Evolutionary conservation across 2,329 filamentous ascomycete species (phyloP).

Genomic region (Ilyonectria mors-panacis): DNA sequence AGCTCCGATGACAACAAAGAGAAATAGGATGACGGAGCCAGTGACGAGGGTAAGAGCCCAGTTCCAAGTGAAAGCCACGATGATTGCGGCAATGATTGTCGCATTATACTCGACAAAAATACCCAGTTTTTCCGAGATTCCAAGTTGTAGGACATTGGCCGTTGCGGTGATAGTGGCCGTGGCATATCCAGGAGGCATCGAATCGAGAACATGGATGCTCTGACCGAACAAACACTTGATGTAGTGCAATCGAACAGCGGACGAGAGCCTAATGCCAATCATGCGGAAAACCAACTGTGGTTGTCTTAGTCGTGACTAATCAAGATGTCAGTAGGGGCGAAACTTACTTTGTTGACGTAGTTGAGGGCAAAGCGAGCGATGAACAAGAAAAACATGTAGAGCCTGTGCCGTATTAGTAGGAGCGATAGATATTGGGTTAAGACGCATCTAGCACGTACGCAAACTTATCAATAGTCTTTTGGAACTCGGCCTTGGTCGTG

Average conservation of each 20-base stretch:
- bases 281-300: constrained; percentile 71
- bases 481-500: constrained; percentile 57
- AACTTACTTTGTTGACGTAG: constrained; percentile 70
- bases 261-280: constrained; percentile 74
- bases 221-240: constrained; percentile 75
- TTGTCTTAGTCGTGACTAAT: background rate
- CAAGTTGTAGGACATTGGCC: constrained; percentile 75
- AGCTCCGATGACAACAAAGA: constrained; percentile 62
- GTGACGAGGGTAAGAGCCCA: constrained; percentile 75
- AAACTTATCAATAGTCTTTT: constrained; percentile 59
- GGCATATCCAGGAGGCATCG: constrained; percentile 73
- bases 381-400: constrained; percentile 81
- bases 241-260: constrained; percentile 75
- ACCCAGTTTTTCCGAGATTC: constrained; percentile 75
- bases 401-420: constrained; percentile 52
- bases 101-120: constrained; percentile 70
- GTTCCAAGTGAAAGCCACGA: constrained; percentile 70
- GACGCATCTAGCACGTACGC: constrained; percentile 53
- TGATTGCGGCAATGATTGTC: constrained; percentile 66
- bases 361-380: constrained; percentile 74
- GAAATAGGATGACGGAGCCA: constrained; percentile 69
- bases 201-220: constrained; percentile 78
- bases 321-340: background rate
- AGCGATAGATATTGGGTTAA: background rate
- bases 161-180: constrained; percentile 75